Evolutionary conservation across 768 basidiomycete species (phyloP).

Genomic region (Calocybe indica): DNA sequence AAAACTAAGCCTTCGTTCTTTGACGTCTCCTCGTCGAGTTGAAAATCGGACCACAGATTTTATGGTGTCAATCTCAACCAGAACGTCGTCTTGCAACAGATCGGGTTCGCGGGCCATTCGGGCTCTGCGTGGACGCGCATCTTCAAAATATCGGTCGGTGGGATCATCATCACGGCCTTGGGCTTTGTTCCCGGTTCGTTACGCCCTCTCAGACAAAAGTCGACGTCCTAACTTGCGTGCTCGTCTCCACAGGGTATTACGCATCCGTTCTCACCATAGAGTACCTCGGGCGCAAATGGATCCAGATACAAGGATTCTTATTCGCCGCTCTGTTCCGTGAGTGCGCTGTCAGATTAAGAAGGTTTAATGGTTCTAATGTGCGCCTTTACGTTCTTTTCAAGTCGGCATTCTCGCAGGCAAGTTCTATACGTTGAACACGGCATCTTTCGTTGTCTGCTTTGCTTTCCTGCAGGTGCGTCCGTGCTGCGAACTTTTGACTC

Average conservation of each 20-base stretch:
- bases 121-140: slow-evolving; percentile 60
- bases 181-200: slow-evolving; percentile 70
- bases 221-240: background rate
- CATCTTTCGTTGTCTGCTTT: slow-evolving; percentile 67
- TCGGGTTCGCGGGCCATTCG: slow-evolving; percentile 55
- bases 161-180: slow-evolving; percentile 65
- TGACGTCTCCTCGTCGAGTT: background rate
- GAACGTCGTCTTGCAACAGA: slow-evolving; percentile 69
- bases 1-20: background rate
- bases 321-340: slow-evolving; percentile 61
- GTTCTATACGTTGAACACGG: slow-evolving; percentile 50
- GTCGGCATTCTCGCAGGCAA: slow-evolving; percentile 66
- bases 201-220: background rate
- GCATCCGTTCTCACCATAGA: slow-evolving; percentile 65
- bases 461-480: slow-evolving; percentile 44
- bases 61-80: slow-evolving; percentile 74
- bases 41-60: slow-evolving; percentile 34
- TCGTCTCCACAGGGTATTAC: slow-evolving; percentile 53
- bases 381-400: slow-evolving; percentile 13
- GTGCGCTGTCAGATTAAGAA: slow-evolving; percentile 8
- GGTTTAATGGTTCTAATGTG: background rate
- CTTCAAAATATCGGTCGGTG: slow-evolving; percentile 62
- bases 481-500: slow-evolving; percentile 16
- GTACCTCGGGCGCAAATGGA: slow-evolving; percentile 65
- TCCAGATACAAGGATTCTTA: slow-evolving; percentile 74